Evolutionary conservation across 805 yeast genomes (phyloP).

Genomic region (Yarrowia sp.): DNA sequence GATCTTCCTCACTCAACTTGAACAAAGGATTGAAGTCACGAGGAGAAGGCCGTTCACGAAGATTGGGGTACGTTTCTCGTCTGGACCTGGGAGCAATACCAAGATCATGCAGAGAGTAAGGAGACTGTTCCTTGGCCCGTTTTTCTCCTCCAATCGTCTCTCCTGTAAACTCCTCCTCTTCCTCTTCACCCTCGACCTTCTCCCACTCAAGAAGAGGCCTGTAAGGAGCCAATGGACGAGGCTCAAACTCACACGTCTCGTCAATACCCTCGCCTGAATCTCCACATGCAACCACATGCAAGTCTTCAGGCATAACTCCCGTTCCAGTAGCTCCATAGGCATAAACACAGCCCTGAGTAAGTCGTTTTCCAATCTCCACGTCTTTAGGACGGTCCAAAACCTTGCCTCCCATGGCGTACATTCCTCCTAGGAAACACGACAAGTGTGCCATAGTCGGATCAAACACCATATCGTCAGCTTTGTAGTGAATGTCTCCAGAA

Average conservation of each 20-base stretch:
- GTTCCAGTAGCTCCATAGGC: slow-evolving; percentile 40
- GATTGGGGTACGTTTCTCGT: not conserved
- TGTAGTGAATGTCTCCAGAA: slow-evolving; percentile 31
- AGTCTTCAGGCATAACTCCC: slow-evolving; percentile 47
- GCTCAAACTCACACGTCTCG: not conserved
- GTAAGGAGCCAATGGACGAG: not conserved
- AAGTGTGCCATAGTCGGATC: slow-evolving; percentile 42
- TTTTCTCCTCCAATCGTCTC: not conserved
- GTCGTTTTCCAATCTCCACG: slow-evolving; percentile 42
- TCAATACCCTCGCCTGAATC: slow-evolving; percentile 2
- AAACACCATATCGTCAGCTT: not conserved
- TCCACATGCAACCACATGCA: not conserved
- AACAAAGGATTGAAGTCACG: not conserved
- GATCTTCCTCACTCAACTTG: not conserved
- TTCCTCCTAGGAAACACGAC: slow-evolving; percentile 54
- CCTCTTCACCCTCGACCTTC: not conserved
- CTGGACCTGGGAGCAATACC: not conserved
- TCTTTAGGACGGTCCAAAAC: slow-evolving; percentile 42
- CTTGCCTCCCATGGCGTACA: slow-evolving; percentile 48
- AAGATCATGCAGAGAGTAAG: not conserved
- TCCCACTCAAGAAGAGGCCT: not conserved
- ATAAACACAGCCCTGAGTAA: slow-evolving; percentile 51
- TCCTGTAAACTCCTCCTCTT: not conserved
- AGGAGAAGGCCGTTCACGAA: too few relatives aligned
- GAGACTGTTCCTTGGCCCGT: not conserved